Conservation (phyloP, 1,139 yeast genomes). For the Candida albicans region DNA sequence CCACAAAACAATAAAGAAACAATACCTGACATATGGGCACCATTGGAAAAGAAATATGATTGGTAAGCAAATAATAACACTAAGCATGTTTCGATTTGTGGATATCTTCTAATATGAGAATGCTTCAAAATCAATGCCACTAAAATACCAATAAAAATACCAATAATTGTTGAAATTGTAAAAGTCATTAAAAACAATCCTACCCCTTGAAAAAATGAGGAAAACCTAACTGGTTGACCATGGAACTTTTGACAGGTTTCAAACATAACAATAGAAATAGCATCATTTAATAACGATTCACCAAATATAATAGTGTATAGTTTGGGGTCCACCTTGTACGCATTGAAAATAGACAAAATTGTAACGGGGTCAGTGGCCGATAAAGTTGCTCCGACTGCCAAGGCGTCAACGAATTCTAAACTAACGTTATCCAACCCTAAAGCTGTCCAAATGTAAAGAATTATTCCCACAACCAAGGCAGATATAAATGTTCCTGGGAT, state of each 20-base stretch:
- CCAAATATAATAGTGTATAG: constrained; percentile 96
- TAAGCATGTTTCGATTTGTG: constrained; percentile 93
- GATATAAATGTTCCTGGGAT: constrained; percentile 96
- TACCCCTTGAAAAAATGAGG: constrained; percentile 87
- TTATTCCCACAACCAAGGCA: constrained; percentile 82
- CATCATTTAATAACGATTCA: constrained; percentile 92
- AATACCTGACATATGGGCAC: constrained; percentile 99
- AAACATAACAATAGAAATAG: constrained; percentile 98
- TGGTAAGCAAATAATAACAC: constrained; percentile 91
- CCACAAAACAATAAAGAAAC: constrained; percentile 95
- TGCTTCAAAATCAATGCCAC: constrained; percentile 91
- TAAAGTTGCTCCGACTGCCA: constrained; percentile 95
- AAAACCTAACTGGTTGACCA: constrained; percentile 72
- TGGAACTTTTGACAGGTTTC: constrained; percentile 97
- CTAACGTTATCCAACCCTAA: constrained; percentile 85
- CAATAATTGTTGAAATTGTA: constrained; percentile 89
- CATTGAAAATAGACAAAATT: constrained; percentile 90
- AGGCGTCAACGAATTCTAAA: constrained; percentile 91
- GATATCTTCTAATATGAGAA: constrained; percentile 88
- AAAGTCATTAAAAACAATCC: constrained; percentile 93
- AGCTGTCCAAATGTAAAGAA: constrained; percentile 86
- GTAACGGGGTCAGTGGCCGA: constrained; percentile 99
- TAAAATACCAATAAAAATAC: constrained; percentile 80
- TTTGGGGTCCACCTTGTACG: constrained; percentile 97
- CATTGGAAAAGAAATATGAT: constrained; percentile 95